phyloP scores from a whole-genome alignment of 345 rosid genomes.

The Murraya koenigii region DNA sequence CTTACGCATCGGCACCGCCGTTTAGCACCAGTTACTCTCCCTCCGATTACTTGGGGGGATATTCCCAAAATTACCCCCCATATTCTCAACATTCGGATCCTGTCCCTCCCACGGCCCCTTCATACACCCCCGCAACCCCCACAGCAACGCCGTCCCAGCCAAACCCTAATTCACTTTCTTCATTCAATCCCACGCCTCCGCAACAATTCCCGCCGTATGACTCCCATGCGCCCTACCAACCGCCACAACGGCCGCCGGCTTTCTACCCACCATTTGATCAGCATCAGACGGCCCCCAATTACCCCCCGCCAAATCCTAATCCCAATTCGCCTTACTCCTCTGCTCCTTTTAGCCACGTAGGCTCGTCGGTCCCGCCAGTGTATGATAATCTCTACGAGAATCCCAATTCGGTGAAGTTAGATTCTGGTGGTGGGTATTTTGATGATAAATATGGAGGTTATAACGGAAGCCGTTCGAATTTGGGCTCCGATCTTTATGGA shows the following conservation, averaged over 20 bases:
- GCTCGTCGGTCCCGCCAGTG: slow-evolving; percentile 42
- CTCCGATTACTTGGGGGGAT: slow-evolving; percentile 48
- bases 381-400: slow-evolving; percentile 47
- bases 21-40: slow-evolving; percentile 45
- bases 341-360: slow-evolving; percentile 29
- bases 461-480: slow-evolving; percentile 42
- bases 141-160: slow-evolving; percentile 23
- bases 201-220: slow-evolving; percentile 61
- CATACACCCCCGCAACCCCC: slow-evolving; percentile 43
- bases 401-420: slow-evolving; percentile 50
- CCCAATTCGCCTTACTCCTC: slow-evolving; percentile 40
- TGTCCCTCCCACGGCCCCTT: slow-evolving; percentile 68
- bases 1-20: slow-evolving; percentile 91
- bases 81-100: slow-evolving; percentile 59
- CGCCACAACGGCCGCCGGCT: slow-evolving; percentile 28
- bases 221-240: slow-evolving; percentile 46
- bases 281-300: slow-evolving; percentile 47
- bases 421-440: slow-evolving; percentile 41
- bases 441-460: slow-evolving; percentile 50
- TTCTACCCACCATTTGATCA: slow-evolving; percentile 64
- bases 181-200: slow-evolving; percentile 37
- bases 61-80: slow-evolving; percentile 47
- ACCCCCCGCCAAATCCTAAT: slow-evolving; percentile 30
- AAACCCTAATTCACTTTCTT: slow-evolving; percentile 31
- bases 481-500: slow-evolving; percentile 59